Conservation (phyloP, 352 stramenopile genomes). For the Pythium utonaiense region DNA sequence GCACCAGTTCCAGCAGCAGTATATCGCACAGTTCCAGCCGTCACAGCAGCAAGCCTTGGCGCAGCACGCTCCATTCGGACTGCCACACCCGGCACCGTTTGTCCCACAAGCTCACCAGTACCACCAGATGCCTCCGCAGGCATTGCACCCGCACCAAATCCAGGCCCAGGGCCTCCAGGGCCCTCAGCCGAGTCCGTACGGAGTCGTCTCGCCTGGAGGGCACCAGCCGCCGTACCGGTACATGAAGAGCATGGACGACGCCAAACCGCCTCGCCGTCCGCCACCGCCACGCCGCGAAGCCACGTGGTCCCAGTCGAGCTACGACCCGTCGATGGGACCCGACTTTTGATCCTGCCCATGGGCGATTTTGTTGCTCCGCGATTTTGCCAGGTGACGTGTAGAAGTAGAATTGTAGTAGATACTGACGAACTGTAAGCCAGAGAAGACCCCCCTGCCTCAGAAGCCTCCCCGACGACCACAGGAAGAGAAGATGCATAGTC, state of each 20-base stretch:
- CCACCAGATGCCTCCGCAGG: conserved; percentile 15
- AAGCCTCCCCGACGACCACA: not conserved
- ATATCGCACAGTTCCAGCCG: conserved; percentile 10
- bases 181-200: conserved; percentile 14
- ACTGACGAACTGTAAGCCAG: conserved; percentile 19
- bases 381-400: conserved; percentile 25
- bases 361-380: conserved; percentile 7
- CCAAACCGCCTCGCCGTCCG: conserved; percentile 24
- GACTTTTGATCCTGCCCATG: conserved; percentile 18
- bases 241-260: conserved; percentile 64
- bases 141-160: conserved; percentile 19
- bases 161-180: conserved; percentile 10
- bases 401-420: conserved; percentile 34
- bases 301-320: conserved; percentile 42
- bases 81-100: conserved; percentile 9
- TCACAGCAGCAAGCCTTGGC: conserved; percentile 5
- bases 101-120: conserved; percentile 26
- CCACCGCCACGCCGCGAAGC: conserved; percentile 36
- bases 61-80: conserved; percentile 12
- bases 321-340: conserved; percentile 14
- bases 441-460: not conserved
- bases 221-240: conserved; percentile 55
- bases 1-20: conserved; percentile 3
- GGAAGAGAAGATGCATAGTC: not conserved
- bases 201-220: not conserved